Evolutionary conservation across 1,284 basidiomycete species (phyloP), one percentile per base, ranked within the genome.

Genomic region (Ganoderma sinense): DNA sequence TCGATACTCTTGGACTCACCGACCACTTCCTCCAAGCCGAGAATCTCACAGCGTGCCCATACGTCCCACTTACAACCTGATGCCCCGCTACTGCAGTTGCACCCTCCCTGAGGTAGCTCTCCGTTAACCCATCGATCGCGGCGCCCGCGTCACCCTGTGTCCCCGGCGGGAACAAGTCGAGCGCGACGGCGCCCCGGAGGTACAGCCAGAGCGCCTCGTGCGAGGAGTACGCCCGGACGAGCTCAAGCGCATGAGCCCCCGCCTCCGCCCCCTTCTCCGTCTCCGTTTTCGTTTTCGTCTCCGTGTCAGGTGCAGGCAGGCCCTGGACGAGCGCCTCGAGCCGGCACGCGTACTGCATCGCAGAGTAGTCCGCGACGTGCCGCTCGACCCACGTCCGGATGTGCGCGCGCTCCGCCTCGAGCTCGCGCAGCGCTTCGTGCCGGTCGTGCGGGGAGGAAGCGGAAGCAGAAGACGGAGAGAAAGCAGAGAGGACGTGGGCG

Each of bases 121-220:
- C 60, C 18, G 62, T 61, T 64, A 70, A 41, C 10, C 43, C 64
- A n/a, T 36, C 26, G 31, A 62, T 36, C 13, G 64, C 65, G 39
- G 13, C 29, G 16, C 16, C 26, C 13, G 26, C 26, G 26, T 31
- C 14, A 16, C 11, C 48, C 23, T 14, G 29, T 7, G 18, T 31
- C 31, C 14, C 11, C 16, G 20, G 20, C 53, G 18, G 60, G 41
- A 43, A 56, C 51, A 56, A 39, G 23, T 36, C 8, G n/a, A 41
- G 41, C 18, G 48, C n/a, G 65, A 77, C 29, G 72, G 74, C 75
- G 13, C 75, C 71, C 4, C 88, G 83, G 48, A 88, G 73, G 78
- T 90, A 91, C 71, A 88, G 80, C 90, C 90, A 91, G 36, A 91
- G 81, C 0, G 89, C 78, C 74, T 91, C 89, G 69, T 90, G 87